A percentile compares a stretch with the other conserved stretches of the same genome.
These are phyloP conservation scores for Talaromyces sp. DNA, from an alignment of 2,329 filamentous ascomycete genomes.

Conservation along the genomic window DNA sequence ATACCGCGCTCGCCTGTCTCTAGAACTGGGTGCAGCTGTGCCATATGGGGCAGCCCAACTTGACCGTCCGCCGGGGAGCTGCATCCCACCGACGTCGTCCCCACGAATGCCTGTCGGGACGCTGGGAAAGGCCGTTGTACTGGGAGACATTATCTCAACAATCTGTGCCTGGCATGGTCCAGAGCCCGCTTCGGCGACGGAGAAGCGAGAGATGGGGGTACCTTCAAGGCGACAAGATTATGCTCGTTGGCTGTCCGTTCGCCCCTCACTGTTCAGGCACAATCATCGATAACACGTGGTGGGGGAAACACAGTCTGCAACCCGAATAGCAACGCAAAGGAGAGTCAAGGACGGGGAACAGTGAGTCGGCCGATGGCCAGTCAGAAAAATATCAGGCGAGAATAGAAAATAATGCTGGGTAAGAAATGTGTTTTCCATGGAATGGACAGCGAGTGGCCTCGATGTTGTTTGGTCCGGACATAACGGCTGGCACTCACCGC, in stretches of 20 bases:
- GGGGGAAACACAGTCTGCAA: not conserved
- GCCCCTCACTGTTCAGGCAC: conserved; percentile 6
- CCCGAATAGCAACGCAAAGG: not conserved
- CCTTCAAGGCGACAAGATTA: not conserved
- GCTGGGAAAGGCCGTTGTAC: conserved; percentile 33
- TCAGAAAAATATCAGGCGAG: not conserved
- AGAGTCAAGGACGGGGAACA: not conserved
- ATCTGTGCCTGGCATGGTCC: conserved; percentile 20
- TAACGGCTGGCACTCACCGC: conserved; percentile 23
- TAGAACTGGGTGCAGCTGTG: conserved; percentile 10
- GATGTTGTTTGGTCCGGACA: not conserved
- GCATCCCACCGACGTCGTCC: conserved; percentile 22
- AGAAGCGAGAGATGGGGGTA: not conserved
- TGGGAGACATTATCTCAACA: conserved; percentile 30
- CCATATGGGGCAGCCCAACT: conserved; percentile 15
- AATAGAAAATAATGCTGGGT: not conserved
- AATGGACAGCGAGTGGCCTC: not conserved
- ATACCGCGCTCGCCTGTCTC: conserved; percentile 21
- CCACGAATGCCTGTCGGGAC: conserved; percentile 29
- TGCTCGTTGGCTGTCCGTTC: not conserved
- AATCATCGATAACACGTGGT: not conserved
- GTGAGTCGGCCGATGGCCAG: not conserved
- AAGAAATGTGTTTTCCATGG: not conserved
- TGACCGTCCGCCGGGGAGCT: conserved; percentile 19
- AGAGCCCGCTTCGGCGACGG: not conserved